Conservation (phyloP, 2,329 filamentous ascomycete genomes). For the Beauveria scarabaeidicola region DNA sequence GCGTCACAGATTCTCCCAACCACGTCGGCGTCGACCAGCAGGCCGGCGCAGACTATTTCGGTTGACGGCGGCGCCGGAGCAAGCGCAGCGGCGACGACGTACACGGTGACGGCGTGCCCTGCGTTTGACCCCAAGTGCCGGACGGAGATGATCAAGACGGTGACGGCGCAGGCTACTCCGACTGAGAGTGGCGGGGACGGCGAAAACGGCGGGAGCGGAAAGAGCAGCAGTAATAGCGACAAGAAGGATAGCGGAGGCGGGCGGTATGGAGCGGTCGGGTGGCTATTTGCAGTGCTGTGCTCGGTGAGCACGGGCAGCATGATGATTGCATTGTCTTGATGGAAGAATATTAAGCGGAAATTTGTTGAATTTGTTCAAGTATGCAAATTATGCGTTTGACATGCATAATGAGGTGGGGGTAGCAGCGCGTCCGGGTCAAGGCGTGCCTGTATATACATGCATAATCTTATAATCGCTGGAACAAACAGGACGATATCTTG, state of each 20-base stretch:
- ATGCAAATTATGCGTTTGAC: too few species aligned
- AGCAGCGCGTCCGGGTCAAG: too few species aligned
- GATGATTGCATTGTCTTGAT: neutral
- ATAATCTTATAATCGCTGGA: too few species aligned
- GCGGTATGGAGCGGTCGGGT: neutral
- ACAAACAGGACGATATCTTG: too few species aligned
- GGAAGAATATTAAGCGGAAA: neutral
- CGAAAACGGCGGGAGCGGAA: slow-evolving; percentile 9
- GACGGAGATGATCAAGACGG: slow-evolving; percentile 20
- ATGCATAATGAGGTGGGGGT: too few species aligned
- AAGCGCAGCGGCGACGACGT: slow-evolving; percentile 19
- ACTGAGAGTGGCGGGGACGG: slow-evolving; percentile 10
- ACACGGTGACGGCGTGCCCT: slow-evolving; percentile 21
- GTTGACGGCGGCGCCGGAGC: neutral
- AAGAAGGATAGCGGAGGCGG: neutral
- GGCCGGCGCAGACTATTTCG: neutral
- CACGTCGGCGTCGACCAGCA: neutral
- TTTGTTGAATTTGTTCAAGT: neutral
- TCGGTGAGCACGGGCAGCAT: neutral
- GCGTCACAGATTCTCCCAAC: slow-evolving; percentile 19
- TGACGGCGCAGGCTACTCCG: slow-evolving; percentile 14
- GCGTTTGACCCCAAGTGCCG: slow-evolving; percentile 16
- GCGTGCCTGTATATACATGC: too few species aligned
- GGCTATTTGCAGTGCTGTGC: slow-evolving; percentile 1
- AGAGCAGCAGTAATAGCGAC: neutral